Evolutionary conservation across 2,329 filamentous ascomycete species (phyloP).

Genomic region (Teratosphaeria pseudoeucalypti): DNA sequence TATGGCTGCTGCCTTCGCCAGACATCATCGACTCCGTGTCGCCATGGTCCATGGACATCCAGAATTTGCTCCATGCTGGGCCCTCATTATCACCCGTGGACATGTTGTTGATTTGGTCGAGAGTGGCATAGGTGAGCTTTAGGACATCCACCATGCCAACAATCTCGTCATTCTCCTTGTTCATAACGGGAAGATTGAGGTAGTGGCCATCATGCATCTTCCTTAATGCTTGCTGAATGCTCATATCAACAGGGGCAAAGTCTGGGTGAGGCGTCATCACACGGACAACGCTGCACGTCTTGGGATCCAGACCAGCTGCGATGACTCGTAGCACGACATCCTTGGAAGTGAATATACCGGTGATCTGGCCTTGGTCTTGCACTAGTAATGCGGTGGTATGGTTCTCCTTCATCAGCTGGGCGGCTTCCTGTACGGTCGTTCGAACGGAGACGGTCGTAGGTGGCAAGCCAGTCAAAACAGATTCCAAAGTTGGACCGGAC

Average conservation of each 20-base stretch:
- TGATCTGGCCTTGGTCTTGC: constrained; percentile 93
- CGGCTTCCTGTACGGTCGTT: constrained; percentile 92
- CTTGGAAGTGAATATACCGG: constrained; percentile 98
- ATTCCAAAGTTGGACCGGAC: constrained; percentile 93
- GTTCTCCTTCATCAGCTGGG: constrained; percentile 95
- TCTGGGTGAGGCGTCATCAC: constrained; percentile 99
- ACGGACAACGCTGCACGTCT: constrained; percentile 91
- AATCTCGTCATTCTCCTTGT: constrained; percentile 79
- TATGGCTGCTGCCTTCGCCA: constrained; percentile 70
- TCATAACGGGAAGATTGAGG: constrained; percentile 96
- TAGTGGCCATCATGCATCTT: constrained; percentile 99
- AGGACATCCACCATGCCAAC: constrained; percentile 99
- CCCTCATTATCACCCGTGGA: constrained; percentile 79
- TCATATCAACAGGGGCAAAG: constrained; percentile 98
- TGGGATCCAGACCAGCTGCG: constrained; percentile 85
- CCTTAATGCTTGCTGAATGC: constrained; percentile 88
- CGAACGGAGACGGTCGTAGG: constrained; percentile 91
- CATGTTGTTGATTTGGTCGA: constrained; percentile 94
- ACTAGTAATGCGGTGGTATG: constrained; percentile 94
- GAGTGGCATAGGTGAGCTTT: constrained; percentile 93
- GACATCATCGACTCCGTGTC: constrained; percentile 96
- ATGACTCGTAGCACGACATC: constrained; percentile 97
- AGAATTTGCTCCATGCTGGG: constrained; percentile 99
- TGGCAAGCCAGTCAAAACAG: constrained; percentile 81
- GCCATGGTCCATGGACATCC: constrained; percentile 87